Evolutionary conservation across 306 rosid species (phyloP), one percentile per base, ranked within the genome.

Genomic region (Cicer cuneatum): DNA sequence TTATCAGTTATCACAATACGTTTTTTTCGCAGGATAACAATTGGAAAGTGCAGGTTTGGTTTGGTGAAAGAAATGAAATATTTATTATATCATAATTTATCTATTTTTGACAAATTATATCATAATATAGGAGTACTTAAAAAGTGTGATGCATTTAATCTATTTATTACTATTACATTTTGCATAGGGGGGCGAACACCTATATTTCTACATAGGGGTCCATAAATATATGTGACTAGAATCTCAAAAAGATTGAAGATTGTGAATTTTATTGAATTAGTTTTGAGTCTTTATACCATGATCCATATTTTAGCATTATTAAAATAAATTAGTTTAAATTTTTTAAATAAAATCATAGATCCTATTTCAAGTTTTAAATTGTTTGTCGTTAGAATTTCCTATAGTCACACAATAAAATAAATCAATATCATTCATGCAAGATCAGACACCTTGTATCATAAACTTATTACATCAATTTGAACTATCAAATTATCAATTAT

Each of bases 261-360:
- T 12, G 46, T 24, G 71, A 48, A 49, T 38, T 69, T 29, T 0
- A 49, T 5, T 76, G 49, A 67, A 24, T 24, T 24, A 24, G 29
- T 56, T 57, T 41, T 1, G n/a, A 7, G 54, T 42, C 18, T 58
- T 49, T 52, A 52, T 33, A 77, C 45, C 35, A 47, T 46, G 19
- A 82, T 66, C 37, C 72, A 71, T 10, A 43, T 81, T 59, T 45
- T 35, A 69, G 11, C 43, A 58, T 58, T 40, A 29, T 41, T 54
- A 0, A 7, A 35, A 48, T 51, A n/a, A 8, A n/a, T 5, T 14
- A 41, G 11, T 35, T 42, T 1, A 0, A 57, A 58, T 16, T 4
- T 7, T 15, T 47, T 1, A 14, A 69, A 29, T 4, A 29, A 29
- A 29, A 29, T 29, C 2, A 14, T 33, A 15, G 1, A 4, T 35